Conservation (phyloP, 257 asterid genomes). For the Catharanthus roseus region DNA sequence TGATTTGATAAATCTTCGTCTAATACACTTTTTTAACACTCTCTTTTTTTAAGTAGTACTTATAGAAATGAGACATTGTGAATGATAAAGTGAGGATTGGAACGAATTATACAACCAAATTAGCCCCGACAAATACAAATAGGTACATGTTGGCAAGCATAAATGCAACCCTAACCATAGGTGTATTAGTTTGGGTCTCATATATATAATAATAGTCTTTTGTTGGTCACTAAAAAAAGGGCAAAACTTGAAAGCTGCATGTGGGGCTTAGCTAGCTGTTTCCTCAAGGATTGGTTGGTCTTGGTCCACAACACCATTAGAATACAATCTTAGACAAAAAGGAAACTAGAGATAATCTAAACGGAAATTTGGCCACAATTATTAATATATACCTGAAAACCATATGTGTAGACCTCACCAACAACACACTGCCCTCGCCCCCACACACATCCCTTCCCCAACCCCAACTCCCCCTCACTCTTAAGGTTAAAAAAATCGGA, state of each 20-base stretch:
- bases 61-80: no score
- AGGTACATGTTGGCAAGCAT: slow-evolving; percentile 9
- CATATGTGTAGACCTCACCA: slow-evolving; percentile 7
- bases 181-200: background rate
- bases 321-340: background rate
- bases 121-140: background rate
- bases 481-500: no score
- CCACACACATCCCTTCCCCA: no score
- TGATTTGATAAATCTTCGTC: no score
- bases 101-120: background rate
- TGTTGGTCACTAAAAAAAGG: background rate
- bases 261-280: slow-evolving; percentile 1
- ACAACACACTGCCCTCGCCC: no score
- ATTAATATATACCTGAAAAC: background rate
- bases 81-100: background rate
- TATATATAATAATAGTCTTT: background rate
- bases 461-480: no score
- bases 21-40: no score
- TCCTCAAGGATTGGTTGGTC: no score
- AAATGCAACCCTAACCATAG: background rate
- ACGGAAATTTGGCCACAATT: background rate
- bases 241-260: slow-evolving; percentile 17
- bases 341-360: slow-evolving; percentile 9
- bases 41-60: no score
- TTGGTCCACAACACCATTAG: background rate